Evolutionary conservation across 192 early-diverging fungal species (phyloP).

Genomic region (Backusella macrospora): DNA sequence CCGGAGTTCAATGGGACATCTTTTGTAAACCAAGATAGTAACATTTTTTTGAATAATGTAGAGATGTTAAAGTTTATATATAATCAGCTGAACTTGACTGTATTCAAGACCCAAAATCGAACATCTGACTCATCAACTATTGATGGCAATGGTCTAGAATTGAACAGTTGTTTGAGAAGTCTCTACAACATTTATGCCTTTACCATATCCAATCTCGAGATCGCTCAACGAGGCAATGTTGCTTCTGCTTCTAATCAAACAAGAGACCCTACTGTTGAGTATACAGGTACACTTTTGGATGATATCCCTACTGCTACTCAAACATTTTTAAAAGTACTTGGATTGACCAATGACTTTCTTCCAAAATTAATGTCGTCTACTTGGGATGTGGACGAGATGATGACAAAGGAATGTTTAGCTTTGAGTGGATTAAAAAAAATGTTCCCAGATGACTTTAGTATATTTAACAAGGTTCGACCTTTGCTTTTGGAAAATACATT

Average conservation of each 20-base stretch:
- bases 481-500: slow-evolving; percentile 75
- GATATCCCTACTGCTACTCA: slow-evolving; percentile 63
- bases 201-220: slow-evolving; percentile 70
- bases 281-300: slow-evolving; percentile 61
- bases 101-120: background rate
- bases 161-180: slow-evolving; percentile 36
- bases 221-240: slow-evolving; percentile 69
- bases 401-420: slow-evolving; percentile 4
- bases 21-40: background rate
- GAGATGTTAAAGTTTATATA: background rate
- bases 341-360: slow-evolving; percentile 47
- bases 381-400: background rate
- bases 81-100: slow-evolving; percentile 9
- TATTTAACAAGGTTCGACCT: slow-evolving; percentile 36
- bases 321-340: slow-evolving; percentile 70
- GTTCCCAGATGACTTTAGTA: background rate
- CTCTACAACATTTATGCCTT: slow-evolving; percentile 66
- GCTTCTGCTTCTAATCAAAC: slow-evolving; percentile 19
- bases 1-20: background rate
- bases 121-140: background rate
- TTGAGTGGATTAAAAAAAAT: background rate
- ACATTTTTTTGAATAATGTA: background rate
- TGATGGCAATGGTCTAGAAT: background rate
- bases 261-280: slow-evolving; percentile 30
- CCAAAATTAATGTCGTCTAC: slow-evolving; percentile 7